Base-by-base conservation (phyloP, 1,284 basidiomycete genomes). In the Tetrapyrgos nigripes region DNA sequence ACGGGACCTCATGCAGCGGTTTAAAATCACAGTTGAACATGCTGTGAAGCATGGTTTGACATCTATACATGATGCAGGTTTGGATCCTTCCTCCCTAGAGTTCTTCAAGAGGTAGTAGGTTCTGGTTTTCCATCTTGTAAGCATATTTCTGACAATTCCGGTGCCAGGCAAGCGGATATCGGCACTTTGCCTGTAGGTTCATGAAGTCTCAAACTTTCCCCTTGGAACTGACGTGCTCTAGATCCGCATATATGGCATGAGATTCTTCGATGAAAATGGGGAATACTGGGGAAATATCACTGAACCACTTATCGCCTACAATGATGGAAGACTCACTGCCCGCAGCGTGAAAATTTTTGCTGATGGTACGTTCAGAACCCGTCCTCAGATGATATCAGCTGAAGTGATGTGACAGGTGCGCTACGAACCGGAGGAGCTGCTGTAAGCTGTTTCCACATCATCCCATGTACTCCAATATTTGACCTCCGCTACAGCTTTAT, bases 341-440 rank as follows among this genome's bases (percentile, higher is more conserved):
- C 86, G 92, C 27, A 91, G 92, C 58, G 89, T 97, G 64, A 98
- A 97, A 74, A 88, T 97, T 11, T 95, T 97, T 72, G 91, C 90
- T 17, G 93, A 94, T 73, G 92, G 91, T 87, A 70, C 64, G 70
- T 57, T 55, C 33, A 56, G 17, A 46, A 44, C 49, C 44, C 54
- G 59, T 56, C 24, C 19, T 6, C 6, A 17, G 37, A 40, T 17
- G 37, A 9, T 17, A 60, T 50, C 3, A 23, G 46, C 31, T 60
- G 61, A 46, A 57, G 35, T 27, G 49, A 56, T 31, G n/a, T 54
- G 57, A 13, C 72, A 88, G 92, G 93, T 61, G 96, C 95, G 29
- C 77, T 97, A n/a, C 86, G 95, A 28, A 91, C 91, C 13, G 92
- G 94, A 67, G 94, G 94, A 26, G 93, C 94, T 28, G 94, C 95